Evolutionary conservation across 306 rosid genomes (phyloP).

Genomic region (Quercus wislizeni): DNA sequence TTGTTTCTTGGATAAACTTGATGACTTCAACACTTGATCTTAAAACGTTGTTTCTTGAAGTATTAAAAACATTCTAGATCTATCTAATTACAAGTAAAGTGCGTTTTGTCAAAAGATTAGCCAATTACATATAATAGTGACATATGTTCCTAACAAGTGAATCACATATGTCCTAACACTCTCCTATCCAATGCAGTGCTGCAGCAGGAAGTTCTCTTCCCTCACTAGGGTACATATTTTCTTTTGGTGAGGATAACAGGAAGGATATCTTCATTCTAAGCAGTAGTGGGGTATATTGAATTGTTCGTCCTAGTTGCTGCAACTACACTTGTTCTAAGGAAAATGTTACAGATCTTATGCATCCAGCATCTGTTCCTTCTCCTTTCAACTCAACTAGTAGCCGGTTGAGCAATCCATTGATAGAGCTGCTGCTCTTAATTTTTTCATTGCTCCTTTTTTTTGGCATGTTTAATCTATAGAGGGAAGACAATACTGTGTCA

Average conservation of each 20-base stretch:
- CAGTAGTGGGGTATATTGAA: constrained; percentile 30
- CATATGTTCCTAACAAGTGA: too few relatives aligned
- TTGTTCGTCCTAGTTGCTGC: constrained; percentile 38
- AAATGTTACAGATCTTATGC: not conserved
- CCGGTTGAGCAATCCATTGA: not conserved
- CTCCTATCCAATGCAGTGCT: too few relatives aligned
- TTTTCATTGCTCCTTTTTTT: constrained; percentile 8
- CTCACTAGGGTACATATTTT: constrained; percentile 25
- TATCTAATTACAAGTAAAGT: too few relatives aligned
- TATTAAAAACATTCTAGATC: too few relatives aligned
- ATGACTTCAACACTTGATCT: too few relatives aligned
- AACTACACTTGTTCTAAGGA: constrained; percentile 30
- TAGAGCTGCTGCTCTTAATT: constrained; percentile 9
- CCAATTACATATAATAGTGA: too few relatives aligned
- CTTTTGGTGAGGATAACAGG: constrained; percentile 36
- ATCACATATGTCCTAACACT: too few relatives aligned
- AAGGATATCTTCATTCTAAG: constrained; percentile 28
- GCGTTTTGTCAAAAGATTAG: too few relatives aligned
- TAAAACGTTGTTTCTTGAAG: too few relatives aligned
- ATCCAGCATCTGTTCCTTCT: constrained; percentile 16
- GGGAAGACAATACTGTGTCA: too few relatives aligned
- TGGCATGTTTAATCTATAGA: not conserved
- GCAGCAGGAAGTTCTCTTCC: too few relatives aligned
- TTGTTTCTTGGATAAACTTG: too few relatives aligned
- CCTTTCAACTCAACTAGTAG: constrained; percentile 9